Conservation (phyloP, 306 rosid genomes). For the Rubus idaeus region DNA sequence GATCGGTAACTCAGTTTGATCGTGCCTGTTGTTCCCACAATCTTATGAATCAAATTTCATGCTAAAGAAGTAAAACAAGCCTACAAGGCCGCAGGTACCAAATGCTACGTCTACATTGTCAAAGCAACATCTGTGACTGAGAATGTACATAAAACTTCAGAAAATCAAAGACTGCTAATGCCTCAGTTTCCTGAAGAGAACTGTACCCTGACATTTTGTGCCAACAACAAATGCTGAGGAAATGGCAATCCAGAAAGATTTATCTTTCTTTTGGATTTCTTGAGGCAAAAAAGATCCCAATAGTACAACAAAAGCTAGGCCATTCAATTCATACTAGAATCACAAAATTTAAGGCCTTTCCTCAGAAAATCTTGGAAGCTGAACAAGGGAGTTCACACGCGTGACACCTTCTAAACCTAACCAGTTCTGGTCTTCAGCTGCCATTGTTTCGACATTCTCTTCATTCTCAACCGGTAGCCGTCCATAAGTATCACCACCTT, state of each 20-base stretch:
- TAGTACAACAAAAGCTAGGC: slow-evolving; percentile 33
- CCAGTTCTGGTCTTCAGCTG: slow-evolving; percentile 90
- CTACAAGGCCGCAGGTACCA: background rate
- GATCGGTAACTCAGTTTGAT: background rate
- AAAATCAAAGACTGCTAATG: background rate
- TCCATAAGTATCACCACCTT: slow-evolving; percentile 52
- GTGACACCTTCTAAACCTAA: slow-evolving; percentile 97
- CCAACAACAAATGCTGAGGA: slow-evolving; percentile 6
- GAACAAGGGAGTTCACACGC: slow-evolving; percentile 92
- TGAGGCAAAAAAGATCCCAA: slow-evolving; percentile 21
- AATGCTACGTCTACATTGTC: background rate
- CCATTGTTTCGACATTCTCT: slow-evolving; percentile 44
- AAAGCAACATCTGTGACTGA: background rate
- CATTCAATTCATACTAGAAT: slow-evolving; percentile 28
- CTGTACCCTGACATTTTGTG: background rate
- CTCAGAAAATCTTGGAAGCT: slow-evolving; percentile 91
- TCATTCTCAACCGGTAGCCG: slow-evolving; percentile 40
- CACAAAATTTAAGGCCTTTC: slow-evolving; percentile 52
- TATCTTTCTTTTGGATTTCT: slow-evolving; percentile 36
- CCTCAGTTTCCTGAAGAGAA: background rate
- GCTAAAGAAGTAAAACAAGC: background rate
- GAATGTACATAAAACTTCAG: background rate
- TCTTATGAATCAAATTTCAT: background rate
- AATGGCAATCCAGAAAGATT: slow-evolving; percentile 28
- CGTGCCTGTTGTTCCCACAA: background rate